Evolutionary conservation across 73 alveolate species (phyloP), one percentile per base, ranked within the genome.

Genomic region (Symbiodinium natans): DNA sequence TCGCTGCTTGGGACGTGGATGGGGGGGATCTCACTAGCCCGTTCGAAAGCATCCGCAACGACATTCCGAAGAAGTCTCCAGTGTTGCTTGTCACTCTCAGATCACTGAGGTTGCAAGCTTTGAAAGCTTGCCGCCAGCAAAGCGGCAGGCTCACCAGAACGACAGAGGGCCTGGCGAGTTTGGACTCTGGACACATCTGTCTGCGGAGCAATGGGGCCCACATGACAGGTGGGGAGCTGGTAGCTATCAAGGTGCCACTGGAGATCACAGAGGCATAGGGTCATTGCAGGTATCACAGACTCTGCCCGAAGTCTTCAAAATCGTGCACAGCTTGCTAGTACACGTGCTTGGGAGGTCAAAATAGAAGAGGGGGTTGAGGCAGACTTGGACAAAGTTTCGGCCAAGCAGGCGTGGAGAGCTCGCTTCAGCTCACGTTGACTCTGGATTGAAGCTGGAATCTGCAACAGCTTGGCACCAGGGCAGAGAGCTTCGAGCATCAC

Each of bases 401-500:
- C 97, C 7, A 90, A 90, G 89, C 97, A 90, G 97, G 97, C 97
- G 2, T 5, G 87, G 75, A 29, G 3, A 0, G 75, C 1, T 29
- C 31, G 17, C 1, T 56, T 21, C 31, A 56, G 27, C 5, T 21
- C 27, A 29, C 75, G 75, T 56, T 21, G 75, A 56, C 31, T 29
- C 17, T 56, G 75, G 31, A 1, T 1, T 56, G 27, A 56, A 21
- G 3, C 17, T 56, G 17, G 75, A 21, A 56, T 21, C 27, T 1
- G 2, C 27, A 21, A 56, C 63, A 10, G 8, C 63, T 10, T 48
- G 36, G 59, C 52, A 31, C 39, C 97, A 90, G 97, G 97, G 97
- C 48, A 7, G 97, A 19, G 89, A 90, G 56, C 87, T 90, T 23
- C 97, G 97, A 3, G 88, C 84, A 41, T 68, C 89, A 29, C 97